Evolutionary conservation across 306 rosid species (phyloP).

Genomic region (Ormosia emarginata): DNA sequence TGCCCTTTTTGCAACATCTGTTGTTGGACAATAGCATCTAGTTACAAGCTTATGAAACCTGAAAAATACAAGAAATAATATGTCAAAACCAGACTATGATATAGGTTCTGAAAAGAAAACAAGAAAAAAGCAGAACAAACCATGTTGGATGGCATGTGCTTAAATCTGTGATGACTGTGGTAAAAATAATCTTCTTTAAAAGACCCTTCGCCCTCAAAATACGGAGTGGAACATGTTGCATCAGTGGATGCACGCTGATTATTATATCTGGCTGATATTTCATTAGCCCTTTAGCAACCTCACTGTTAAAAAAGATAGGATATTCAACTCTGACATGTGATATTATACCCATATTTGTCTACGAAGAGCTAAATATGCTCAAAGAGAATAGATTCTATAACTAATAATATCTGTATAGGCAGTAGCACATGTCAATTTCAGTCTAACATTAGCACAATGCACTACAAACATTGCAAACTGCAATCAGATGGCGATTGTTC

Average conservation of each 20-base stretch:
- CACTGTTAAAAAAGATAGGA: slow-evolving; percentile 35
- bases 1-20: slow-evolving; percentile 84
- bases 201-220: slow-evolving; percentile 85
- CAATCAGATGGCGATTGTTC: neutral
- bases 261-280: slow-evolving; percentile 97
- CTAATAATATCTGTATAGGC: neutral
- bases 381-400: neutral
- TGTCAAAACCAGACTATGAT: slow-evolving; percentile 29
- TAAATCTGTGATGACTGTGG: slow-evolving; percentile 94
- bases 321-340: neutral
- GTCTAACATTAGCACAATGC: neutral
- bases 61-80: slow-evolving; percentile 28
- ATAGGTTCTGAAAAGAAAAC: neutral
- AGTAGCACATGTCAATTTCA: neutral
- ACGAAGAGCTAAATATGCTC: neutral
- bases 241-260: slow-evolving; percentile 96
- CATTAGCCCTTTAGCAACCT: slow-evolving; percentile 90
- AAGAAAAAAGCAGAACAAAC: slow-evolving; percentile 38
- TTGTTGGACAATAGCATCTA: slow-evolving; percentile 94
- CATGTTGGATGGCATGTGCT: slow-evolving; percentile 99
- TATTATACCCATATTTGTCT: neutral
- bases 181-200: slow-evolving; percentile 84
- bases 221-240: slow-evolving; percentile 98
- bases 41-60: slow-evolving; percentile 99
- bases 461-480: neutral